A percentile compares a stretch with the other conserved stretches of the same genome.
phyloP scores from a whole-genome alignment of 495 filamentous ascomycete species.

The Podospora didyma region DNA sequence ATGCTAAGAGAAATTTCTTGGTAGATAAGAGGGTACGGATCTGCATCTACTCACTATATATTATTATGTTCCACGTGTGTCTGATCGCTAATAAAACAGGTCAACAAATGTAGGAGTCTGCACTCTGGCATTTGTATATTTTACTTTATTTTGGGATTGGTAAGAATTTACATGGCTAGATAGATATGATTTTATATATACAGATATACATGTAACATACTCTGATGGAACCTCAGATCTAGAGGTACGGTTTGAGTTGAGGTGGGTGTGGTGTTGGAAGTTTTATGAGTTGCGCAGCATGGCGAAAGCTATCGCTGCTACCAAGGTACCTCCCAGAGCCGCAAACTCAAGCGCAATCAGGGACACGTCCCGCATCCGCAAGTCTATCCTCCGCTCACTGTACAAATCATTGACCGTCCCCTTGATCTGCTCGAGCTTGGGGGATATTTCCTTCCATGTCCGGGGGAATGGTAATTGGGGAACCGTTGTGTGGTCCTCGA shows the following conservation, averaged over 20 bases:
- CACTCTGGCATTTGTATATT: too few relatives aligned
- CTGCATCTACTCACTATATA: too few relatives aligned
- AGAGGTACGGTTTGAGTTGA: neutral
- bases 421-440: constrained; percentile 36
- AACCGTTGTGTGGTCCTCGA: too few relatives aligned
- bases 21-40: too few relatives aligned
- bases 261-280: neutral
- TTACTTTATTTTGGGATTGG: too few relatives aligned
- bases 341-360: constrained; percentile 65
- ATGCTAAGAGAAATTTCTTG: too few relatives aligned
- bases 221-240: too few relatives aligned
- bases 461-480: neutral
- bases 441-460: constrained; percentile 45
- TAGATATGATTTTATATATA: constrained; percentile 2
- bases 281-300: constrained; percentile 44
- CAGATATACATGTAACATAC: too few relatives aligned
- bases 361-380: constrained; percentile 73
- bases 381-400: constrained; percentile 63
- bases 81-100: too few relatives aligned
- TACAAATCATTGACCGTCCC: constrained; percentile 49
- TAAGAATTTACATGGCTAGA: neutral
- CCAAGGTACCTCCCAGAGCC: constrained; percentile 64
- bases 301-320: constrained; percentile 52
- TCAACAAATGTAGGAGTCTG: too few relatives aligned
- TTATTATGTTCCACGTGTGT: too few relatives aligned